Percentiles rank a stretch among this genome's conserved stretches.
These are phyloP conservation scores for Apodospora peruviana DNA, from an alignment of 495 filamentous ascomycete species.

Conservation along the genomic window DNA sequence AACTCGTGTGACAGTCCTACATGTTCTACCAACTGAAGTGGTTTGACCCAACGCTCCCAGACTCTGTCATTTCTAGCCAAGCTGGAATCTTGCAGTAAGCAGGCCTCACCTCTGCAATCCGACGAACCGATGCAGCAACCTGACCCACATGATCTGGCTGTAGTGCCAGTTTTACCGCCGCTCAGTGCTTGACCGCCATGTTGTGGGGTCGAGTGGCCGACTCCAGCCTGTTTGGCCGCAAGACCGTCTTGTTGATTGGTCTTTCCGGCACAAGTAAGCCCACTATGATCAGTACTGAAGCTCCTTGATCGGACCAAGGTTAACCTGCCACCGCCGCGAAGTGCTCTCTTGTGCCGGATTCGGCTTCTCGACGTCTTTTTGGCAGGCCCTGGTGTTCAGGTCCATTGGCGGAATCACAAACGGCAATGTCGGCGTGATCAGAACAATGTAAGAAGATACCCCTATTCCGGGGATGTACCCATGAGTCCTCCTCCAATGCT, in stretches of 20 bases:
- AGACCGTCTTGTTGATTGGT: slow-evolving; percentile 72
- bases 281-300: too few relatives aligned
- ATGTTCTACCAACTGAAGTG: slow-evolving; percentile 77
- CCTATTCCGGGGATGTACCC: background rate
- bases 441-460: slow-evolving; percentile 60
- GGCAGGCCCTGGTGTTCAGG: slow-evolving; percentile 67
- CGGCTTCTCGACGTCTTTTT: slow-evolving; percentile 68
- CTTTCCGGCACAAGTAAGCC: slow-evolving; percentile 56
- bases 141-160: background rate
- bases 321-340: slow-evolving; percentile 4
- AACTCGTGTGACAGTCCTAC: slow-evolving; percentile 43
- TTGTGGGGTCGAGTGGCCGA: slow-evolving; percentile 76
- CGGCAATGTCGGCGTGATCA: slow-evolving; percentile 75
- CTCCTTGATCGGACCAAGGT: background rate
- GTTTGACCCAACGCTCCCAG: slow-evolving; percentile 58
- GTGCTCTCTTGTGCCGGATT: slow-evolving; percentile 71
- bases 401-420: slow-evolving; percentile 72
- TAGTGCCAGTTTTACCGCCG: slow-evolving; percentile 67
- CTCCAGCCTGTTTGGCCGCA: slow-evolving; percentile 62
- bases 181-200: slow-evolving; percentile 82
- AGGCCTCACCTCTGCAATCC: background rate
- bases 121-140: background rate
- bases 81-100: slow-evolving; percentile 63
- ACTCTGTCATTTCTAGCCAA: slow-evolving; percentile 67
- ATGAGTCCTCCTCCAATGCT: background rate